Percentiles rank a stretch among this genome's conserved stretches.
Evolutionary conservation across 169 alveolate genomes (phyloP).

Genomic region (Cryptosporidium felis): DNA sequence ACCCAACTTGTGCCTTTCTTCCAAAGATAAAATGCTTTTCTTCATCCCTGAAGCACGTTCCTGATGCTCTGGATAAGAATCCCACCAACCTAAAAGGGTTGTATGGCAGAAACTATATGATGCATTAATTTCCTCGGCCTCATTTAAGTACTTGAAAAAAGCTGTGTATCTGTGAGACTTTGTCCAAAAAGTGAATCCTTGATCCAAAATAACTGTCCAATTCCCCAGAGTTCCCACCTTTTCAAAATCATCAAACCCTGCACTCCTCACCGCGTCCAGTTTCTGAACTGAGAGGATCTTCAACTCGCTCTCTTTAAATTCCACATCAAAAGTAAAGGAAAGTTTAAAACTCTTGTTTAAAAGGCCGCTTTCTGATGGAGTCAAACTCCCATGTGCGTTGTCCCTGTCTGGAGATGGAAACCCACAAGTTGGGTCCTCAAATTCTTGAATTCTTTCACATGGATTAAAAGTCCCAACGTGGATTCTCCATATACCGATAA

Average conservation of each 20-base stretch:
- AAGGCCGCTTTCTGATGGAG: slow-evolving; percentile 34
- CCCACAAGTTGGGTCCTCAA: slow-evolving; percentile 59
- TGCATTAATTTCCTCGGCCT: slow-evolving; percentile 28
- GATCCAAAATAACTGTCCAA: slow-evolving; percentile 66
- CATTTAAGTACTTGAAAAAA: slow-evolving; percentile 49
- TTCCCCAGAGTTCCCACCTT: slow-evolving; percentile 23
- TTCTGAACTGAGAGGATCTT: neutral
- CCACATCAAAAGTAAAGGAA: slow-evolving; percentile 21
- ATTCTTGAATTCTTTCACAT: neutral
- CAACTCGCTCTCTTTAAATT: slow-evolving; percentile 3
- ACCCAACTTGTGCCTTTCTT: slow-evolving; percentile 18
- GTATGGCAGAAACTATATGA: slow-evolving; percentile 59
- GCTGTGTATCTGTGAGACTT: slow-evolving; percentile 32
- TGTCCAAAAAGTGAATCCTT: slow-evolving; percentile 56
- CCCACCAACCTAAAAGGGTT: slow-evolving; percentile 69
- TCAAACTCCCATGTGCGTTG: slow-evolving; percentile 10
- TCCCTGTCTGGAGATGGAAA: slow-evolving; percentile 70
- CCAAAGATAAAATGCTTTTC: slow-evolving; percentile 24
- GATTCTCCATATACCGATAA: slow-evolving; percentile 44
- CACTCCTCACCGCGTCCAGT: neutral
- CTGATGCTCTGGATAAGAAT: slow-evolving; percentile 17
- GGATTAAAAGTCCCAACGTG: slow-evolving; percentile 50
- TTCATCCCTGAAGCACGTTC: neutral
- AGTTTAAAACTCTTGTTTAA: slow-evolving; percentile 7
- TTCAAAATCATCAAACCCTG: neutral